Base-by-base conservation (phyloP, 352 stramenopile genomes). In the Phytopythium montanum region DNA sequence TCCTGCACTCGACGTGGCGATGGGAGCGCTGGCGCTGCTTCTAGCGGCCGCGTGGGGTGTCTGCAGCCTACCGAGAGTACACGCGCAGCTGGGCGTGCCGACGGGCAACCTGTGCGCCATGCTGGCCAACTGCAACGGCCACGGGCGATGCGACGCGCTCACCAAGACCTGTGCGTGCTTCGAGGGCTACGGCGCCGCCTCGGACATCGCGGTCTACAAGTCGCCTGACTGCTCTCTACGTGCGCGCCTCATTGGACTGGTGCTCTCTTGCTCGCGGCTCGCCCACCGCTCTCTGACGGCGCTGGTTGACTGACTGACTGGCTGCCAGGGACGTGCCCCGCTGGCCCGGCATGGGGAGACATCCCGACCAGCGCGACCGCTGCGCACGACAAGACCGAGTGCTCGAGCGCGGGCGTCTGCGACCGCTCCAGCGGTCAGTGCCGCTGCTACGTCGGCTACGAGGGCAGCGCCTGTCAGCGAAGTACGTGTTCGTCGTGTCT, bases 111-210 rank as follows among this genome's bases (percentile, higher is more conserved):
- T 92, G n/a, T 97, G 89, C 68, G 68, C 79, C 10, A 68, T 76
- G 44, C 67, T 95, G 46, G 85, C 68, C 61, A 88, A 92, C 61
- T 98, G 92, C 75, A 97, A 94, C 53, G 89, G 85, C 31, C 87
- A 97, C 48, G 92, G 92, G 25, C 76, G 73, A 36, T 98, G 92
- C 70, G 75, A 93, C 61, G 81, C 86, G 23, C 63, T 72, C 51
- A 93, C 72, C 59, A 93, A 95, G 58, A 92, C 70, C 13, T 98
- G 93, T 70, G 66, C 72, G 21, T 98, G 93, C 76, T 92, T 79
- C 53, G 83, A 97, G 54, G 92, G 90, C 21, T 98, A 76, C 50
- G 93, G 93, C 29, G 79, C 87, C 18, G 61, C 76, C 53, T 80
- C 81, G 33, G 92, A 98, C 62, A 61, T 97, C 54, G 66, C 85